A percentile compares a stretch with the other conserved stretches of the same genome.
phyloP scores from a whole-genome alignment of 192 early-diverging fungal genomes.

The Linnemannia hyalina region DNA sequence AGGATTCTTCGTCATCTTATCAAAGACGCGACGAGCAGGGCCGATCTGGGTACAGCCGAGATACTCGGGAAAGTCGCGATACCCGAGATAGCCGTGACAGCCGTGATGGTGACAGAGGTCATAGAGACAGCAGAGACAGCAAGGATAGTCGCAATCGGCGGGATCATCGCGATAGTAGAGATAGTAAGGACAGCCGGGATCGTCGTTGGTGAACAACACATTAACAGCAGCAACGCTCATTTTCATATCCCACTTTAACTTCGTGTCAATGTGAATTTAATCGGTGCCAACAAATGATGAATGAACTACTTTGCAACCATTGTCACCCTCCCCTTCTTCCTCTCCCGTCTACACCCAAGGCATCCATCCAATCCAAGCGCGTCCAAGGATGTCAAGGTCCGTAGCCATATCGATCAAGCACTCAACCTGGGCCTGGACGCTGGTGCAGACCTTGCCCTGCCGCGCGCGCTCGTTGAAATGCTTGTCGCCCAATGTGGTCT shows the following conservation, averaged over 20 bases:
- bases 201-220: constrained; percentile 8
- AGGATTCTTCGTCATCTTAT: constrained; percentile 11
- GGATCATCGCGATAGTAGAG: constrained; percentile 1
- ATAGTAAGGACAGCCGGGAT: constrained; percentile 3
- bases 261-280: too few relatives aligned
- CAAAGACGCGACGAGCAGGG: constrained; percentile 18
- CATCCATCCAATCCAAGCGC: constrained; percentile 78
- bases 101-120: background rate
- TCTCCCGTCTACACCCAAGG: constrained; percentile 16
- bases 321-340: background rate
- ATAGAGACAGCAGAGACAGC: constrained; percentile 1
- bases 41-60: constrained; percentile 15
- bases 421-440: constrained; percentile 75
- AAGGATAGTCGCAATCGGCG: constrained; percentile 20
- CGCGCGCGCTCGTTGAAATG: constrained; percentile 60
- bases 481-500: constrained; percentile 65
- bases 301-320: too few relatives aligned
- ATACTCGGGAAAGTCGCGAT: background rate
- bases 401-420: constrained; percentile 83
- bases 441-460: constrained; percentile 59
- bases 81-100: constrained; percentile 10
- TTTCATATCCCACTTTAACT: background rate
- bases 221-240: background rate
- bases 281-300: too few relatives aligned
- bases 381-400: constrained; percentile 75